Conservation (phyloP, 1,284 basidiomycete species). For the Tilletia horrida region DNA sequence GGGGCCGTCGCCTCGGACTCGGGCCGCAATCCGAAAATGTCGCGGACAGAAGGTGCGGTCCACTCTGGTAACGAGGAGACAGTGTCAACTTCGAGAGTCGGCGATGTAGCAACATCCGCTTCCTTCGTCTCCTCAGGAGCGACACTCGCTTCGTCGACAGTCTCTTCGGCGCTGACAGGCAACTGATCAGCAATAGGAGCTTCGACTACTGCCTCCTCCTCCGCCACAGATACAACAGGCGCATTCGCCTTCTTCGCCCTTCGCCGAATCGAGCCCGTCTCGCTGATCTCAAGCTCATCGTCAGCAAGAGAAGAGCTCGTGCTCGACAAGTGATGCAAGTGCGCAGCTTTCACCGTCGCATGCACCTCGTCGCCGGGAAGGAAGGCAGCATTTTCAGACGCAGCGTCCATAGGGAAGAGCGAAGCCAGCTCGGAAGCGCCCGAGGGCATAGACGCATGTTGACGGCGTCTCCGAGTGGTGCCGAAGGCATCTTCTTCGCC, state of each 20-base stretch:
- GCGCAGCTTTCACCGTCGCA: constrained; percentile 7
- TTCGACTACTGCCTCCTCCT: background rate
- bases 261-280: constrained; percentile 2
- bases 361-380: background rate
- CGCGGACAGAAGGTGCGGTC: too few relatives aligned
- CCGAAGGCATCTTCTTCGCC: background rate
- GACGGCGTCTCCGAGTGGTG: background rate
- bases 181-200: background rate
- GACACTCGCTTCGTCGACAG: background rate
- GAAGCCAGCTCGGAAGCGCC: background rate
- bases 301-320: background rate
- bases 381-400: background rate
- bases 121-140: background rate
- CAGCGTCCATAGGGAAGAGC: background rate
- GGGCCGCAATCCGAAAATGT: too few relatives aligned
- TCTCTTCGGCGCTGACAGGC: background rate
- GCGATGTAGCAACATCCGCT: too few relatives aligned
- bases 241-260: background rate
- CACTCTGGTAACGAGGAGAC: too few relatives aligned
- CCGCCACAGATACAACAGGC: background rate
- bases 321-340: background rate
- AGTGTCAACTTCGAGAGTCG: too few relatives aligned
- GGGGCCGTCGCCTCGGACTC: too few relatives aligned
- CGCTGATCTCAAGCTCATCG: constrained; percentile 13
- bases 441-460: background rate